Evolutionary conservation across 2,329 filamentous ascomycete species (phyloP), one percentile per base, ranked within the genome.

Genomic region (Arthrobotrys conoides): DNA sequence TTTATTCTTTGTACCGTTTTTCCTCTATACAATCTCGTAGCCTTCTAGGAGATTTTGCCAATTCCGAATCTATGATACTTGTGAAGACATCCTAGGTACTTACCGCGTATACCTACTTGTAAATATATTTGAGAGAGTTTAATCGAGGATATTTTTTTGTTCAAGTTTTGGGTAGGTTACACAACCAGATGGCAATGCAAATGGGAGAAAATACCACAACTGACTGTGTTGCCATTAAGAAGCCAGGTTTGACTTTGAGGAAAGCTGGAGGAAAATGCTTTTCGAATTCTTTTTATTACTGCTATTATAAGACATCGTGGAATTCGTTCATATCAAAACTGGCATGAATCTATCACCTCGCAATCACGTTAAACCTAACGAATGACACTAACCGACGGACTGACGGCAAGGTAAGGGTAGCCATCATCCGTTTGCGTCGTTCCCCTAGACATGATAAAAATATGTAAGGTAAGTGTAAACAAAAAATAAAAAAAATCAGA

Each of bases 371-470:
- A 49, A 65, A 63, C 41, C 33, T 22, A 55, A 76, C 55, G 22
- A 69, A 64, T 36, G 22, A 44, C 18, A 22, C n/a, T 10, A 68
- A 55, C 24, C 20, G 71, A 70, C 51, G 67, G 24, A 71, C 51
- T 44, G 51, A 67, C 24, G 36, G 44, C 49, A 24, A 66, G 36
- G 10, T 4, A 57, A 24, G 41, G 48, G 51, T 33, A 18, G 44
- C 30, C 22, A 49, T 73, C 61, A 48, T 71, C 33, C 55, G 57
- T 70, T 76, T 18, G 49, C 59, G 44, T 66, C 38, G 70, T 66
- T 77, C 68, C 53, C 72, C 66, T 70, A 71, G 63, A 49, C 75
- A 78, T 64, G 73, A 67, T 33, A 67, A 30, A 71, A 48, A 59
- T 33, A 69, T 55, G 59, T 71, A 55, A 63, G 51, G 71, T 75